phyloP scores from a whole-genome alignment of 176 grass and related monocot genomes.

The Zizania latifolia region DNA sequence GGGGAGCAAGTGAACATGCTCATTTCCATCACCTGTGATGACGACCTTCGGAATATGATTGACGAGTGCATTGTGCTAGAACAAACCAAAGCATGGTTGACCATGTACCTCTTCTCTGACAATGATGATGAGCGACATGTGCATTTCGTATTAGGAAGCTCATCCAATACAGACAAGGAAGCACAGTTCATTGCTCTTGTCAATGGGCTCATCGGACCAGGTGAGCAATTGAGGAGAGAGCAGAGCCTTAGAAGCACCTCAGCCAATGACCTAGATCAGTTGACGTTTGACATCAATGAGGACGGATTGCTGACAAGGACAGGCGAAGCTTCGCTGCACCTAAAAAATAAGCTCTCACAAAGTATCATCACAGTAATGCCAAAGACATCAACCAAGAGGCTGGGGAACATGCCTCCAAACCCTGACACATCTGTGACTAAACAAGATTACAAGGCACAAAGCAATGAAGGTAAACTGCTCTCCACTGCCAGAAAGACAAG shows the following conservation, averaged over 20 bases:
- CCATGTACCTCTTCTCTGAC: slow-evolving; percentile 70
- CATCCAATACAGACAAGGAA: slow-evolving; percentile 42
- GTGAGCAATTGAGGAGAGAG: slow-evolving; percentile 16
- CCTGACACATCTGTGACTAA: slow-evolving; percentile 7
- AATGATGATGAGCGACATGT: slow-evolving; percentile 32
- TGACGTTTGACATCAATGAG: slow-evolving; percentile 37
- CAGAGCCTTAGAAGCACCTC: slow-evolving; percentile 18
- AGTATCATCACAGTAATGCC: not conserved
- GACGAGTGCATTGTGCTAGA: slow-evolving; percentile 62
- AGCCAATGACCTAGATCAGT: slow-evolving; percentile 30
- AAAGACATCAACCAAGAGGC: not conserved
- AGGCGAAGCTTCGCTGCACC: slow-evolving; percentile 2
- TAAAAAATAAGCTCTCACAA: slow-evolving; percentile 1
- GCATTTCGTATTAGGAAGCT: slow-evolving; percentile 28
- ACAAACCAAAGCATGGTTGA: slow-evolving; percentile 37
- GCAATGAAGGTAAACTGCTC: slow-evolving; percentile 4
- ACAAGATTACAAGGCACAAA: slow-evolving; percentile 14
- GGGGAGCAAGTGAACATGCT: slow-evolving; percentile 71
- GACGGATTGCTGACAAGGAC: not conserved
- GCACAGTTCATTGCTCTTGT: slow-evolving; percentile 54
- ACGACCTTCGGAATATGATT: slow-evolving; percentile 76
- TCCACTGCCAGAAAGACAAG: not conserved
- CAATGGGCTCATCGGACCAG: slow-evolving; percentile 44
- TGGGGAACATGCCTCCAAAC: slow-evolving; percentile 16
- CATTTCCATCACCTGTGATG: slow-evolving; percentile 67